Evolutionary conservation across 441 rosid genomes (phyloP).

Genomic region (Erodium moschatum): DNA sequence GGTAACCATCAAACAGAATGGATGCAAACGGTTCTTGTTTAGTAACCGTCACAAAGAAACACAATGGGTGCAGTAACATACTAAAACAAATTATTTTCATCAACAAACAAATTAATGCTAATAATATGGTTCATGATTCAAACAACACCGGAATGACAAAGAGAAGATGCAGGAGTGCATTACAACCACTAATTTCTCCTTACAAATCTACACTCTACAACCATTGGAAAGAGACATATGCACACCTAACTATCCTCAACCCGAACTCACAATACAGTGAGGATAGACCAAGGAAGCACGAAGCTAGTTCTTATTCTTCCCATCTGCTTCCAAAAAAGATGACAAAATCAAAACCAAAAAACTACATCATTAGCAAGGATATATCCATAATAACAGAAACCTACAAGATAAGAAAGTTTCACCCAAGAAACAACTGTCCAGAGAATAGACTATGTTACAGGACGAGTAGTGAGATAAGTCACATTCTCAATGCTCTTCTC

Average conservation of each 20-base stretch:
- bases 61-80: no score
- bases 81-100: no score
- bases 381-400: slow-evolving; percentile 22
- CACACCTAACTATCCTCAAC: slow-evolving; percentile 24
- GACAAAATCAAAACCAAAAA: slow-evolving; percentile 12
- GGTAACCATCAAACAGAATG: no score
- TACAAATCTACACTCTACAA: not conserved
- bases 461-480: slow-evolving; percentile 26
- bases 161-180: not conserved
- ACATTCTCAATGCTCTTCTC: slow-evolving; percentile 32
- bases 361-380: slow-evolving; percentile 18
- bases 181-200: not conserved
- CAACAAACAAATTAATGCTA: no score
- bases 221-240: slow-evolving; percentile 10
- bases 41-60: no score
- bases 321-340: slow-evolving; percentile 18
- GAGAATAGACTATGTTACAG: slow-evolving; percentile 34
- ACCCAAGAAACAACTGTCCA: slow-evolving; percentile 24
- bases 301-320: slow-evolving; percentile 18
- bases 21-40: no score
- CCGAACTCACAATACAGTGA: slow-evolving; percentile 4
- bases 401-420: slow-evolving; percentile 23
- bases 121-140: no score
- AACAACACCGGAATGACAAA: no score
- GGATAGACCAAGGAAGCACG: slow-evolving; percentile 13